Base-by-base conservation (phyloP, 352 stramenopile species). In the Phytophthora podocarpi region DNA sequence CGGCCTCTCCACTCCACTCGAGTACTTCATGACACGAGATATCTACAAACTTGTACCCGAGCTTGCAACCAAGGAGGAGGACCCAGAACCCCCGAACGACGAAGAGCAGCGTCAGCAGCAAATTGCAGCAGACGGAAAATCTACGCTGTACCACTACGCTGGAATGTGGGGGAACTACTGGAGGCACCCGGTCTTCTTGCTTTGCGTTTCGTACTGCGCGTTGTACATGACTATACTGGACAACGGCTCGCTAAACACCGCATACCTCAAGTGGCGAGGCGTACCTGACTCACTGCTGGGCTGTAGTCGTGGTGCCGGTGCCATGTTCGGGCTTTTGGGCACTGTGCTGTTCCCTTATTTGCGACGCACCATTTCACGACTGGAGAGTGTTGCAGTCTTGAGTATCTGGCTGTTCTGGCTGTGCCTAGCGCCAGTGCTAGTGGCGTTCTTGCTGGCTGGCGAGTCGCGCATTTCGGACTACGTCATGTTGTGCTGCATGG, bases 1-100 rank as follows among this genome's bases (percentile, higher is more conserved):
- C 37, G 46, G 85, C 6, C 53, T 93, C 10, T 91, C 87, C 3
- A 90, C 69, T 16, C 83, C 85, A 11, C 60, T 96, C 3, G 85
- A 96, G 63, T 91, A 91, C 53, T 74, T 76, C 23, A 86, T 94
- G 77, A 89, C 70, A 10, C 71, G 54, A 36, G 79, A 92, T 18
- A 78, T 90, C 21, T 93, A 92, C 65, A 61, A 76, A 18, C 69
- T 91, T 18, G 69, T 76, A 1, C 76, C 81, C 2, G 59, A 78
- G 31, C 67, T 93, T 26, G 72, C 71, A 1, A 41, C 59, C 10
- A 80, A 83, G 53, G 60, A 76, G 9, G 23, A 64, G 8, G 18
- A 40, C 1, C 20, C 53, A 2, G 57, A 72, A 18, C 32, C 26
- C n/a, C 8, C 68, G 7, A 42, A 52, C 2, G 48, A 67, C 34